Percentiles rank a stretch among this genome's conserved stretches.
Evolutionary conservation across 2,329 filamentous ascomycete species (phyloP).

Genomic region (Pseudogymnoascus verrucosus): DNA sequence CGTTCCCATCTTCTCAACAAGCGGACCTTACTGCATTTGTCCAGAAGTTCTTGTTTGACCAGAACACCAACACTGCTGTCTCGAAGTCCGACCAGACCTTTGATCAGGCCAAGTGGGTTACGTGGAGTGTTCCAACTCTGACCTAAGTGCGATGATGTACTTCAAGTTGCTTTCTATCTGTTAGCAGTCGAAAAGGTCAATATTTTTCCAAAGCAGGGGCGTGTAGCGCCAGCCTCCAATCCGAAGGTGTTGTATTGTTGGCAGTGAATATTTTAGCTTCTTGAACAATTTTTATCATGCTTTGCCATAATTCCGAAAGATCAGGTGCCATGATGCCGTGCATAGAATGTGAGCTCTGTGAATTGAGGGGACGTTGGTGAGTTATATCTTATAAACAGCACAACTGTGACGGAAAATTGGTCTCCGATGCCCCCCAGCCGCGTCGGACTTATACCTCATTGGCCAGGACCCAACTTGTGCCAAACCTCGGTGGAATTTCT

Average conservation of each 20-base stretch:
- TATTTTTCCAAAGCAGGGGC: neutral
- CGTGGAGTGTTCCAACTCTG: slow-evolving; percentile 23
- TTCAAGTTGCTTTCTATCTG: neutral
- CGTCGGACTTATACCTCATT: neutral
- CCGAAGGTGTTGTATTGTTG: neutral
- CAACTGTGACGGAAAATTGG: neutral
- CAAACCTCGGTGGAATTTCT: neutral
- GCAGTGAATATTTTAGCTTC: slow-evolving; percentile 5
- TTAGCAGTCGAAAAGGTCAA: neutral
- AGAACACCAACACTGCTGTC: slow-evolving; percentile 19
- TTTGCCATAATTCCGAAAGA: neutral
- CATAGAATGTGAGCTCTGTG: neutral
- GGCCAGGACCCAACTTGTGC: neutral
- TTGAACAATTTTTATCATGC: neutral
- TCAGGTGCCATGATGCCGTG: neutral
- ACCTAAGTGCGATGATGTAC: slow-evolving; percentile 10
- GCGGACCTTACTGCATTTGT: slow-evolving; percentile 41
- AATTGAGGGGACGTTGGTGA: neutral
- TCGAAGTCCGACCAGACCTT: slow-evolving; percentile 16
- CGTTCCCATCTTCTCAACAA: slow-evolving; percentile 39
- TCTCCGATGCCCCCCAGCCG: neutral
- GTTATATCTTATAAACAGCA: neutral
- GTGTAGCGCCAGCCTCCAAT: neutral
- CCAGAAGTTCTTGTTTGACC: slow-evolving; percentile 37
- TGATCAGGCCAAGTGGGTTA: slow-evolving; percentile 24